Conservation (phyloP, 2,329 filamentous ascomycete species). For the Aspergillus puulaauensis region DNA sequence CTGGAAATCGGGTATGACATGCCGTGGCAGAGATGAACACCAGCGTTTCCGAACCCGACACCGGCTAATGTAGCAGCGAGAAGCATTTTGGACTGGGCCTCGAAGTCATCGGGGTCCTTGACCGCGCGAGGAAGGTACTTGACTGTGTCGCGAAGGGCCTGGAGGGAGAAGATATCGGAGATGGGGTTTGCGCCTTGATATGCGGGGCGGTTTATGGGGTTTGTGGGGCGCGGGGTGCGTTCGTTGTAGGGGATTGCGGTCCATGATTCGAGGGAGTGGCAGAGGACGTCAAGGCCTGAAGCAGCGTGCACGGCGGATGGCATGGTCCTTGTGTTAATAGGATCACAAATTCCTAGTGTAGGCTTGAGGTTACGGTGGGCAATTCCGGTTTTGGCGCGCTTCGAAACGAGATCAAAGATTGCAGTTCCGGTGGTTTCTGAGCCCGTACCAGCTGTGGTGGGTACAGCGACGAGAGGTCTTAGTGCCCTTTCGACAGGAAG, state of each 20-base stretch:
- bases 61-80: constrained; percentile 91
- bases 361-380: constrained; percentile 95
- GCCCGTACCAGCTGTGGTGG: constrained; percentile 82
- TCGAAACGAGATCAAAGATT: constrained; percentile 91
- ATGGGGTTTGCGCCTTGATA: constrained; percentile 99
- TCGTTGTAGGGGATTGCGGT: constrained; percentile 94
- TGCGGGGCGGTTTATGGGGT: constrained; percentile 86
- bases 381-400: constrained; percentile 91
- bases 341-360: constrained; percentile 81
- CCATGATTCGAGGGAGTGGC: constrained; percentile 94
- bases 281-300: constrained; percentile 91
- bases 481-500: constrained; percentile 69
- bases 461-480: constrained; percentile 76
- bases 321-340: constrained; percentile 94
- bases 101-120: constrained; percentile 81
- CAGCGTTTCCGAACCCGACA: constrained; percentile 95
- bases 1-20: constrained; percentile 98
- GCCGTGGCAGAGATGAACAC: constrained; percentile 84
- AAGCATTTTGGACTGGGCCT: constrained; percentile 94
- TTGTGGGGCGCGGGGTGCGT: constrained; percentile 76
- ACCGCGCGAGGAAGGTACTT: constrained; percentile 91
- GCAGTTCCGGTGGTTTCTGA: constrained; percentile 97
- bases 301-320: constrained; percentile 88
- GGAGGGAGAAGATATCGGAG: constrained; percentile 92
- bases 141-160: constrained; percentile 77